These are phyloP conservation scores for Phytophthora vignae DNA, from an alignment of 352 stramenopile species.

Conservation along the genomic window DNA sequence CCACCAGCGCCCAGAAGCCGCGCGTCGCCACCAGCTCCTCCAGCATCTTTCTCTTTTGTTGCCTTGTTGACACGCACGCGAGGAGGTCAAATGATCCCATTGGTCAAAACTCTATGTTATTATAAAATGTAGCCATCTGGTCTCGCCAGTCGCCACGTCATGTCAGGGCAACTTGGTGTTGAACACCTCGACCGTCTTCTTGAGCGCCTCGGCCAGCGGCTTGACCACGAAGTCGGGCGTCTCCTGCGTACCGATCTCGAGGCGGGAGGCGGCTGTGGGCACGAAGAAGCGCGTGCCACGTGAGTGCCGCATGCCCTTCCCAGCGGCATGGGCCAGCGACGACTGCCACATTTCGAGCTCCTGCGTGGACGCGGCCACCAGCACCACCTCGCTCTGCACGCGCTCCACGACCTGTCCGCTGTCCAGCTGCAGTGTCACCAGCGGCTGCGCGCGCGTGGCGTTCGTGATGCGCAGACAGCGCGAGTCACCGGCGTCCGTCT, in stretches of 20 bases:
- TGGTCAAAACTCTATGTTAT: slow-evolving; percentile 34
- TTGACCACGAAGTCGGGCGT: slow-evolving; percentile 84
- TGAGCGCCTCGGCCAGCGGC: slow-evolving; percentile 74
- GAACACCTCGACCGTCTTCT: slow-evolving; percentile 88
- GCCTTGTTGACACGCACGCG: slow-evolving; percentile 7
- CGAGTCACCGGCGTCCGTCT: slow-evolving; percentile 60
- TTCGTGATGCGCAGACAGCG: slow-evolving; percentile 84
- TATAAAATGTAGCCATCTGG: slow-evolving; percentile 14
- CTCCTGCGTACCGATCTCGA: slow-evolving; percentile 83
- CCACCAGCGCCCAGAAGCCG: slow-evolving; percentile 60
- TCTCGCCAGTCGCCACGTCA: slow-evolving; percentile 28
- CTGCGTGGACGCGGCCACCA: slow-evolving; percentile 67
- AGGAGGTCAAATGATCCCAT: slow-evolving; percentile 6
- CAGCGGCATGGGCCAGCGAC: slow-evolving; percentile 81
- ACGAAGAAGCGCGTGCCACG: slow-evolving; percentile 87
- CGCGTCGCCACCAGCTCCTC: slow-evolving; percentile 44
- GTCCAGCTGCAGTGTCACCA: slow-evolving; percentile 85
- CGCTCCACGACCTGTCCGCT: slow-evolving; percentile 83
- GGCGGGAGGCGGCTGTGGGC: slow-evolving; percentile 77
- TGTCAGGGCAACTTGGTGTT: slow-evolving; percentile 65
- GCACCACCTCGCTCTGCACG: slow-evolving; percentile 81
- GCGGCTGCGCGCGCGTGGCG: slow-evolving; percentile 52
- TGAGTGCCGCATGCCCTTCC: slow-evolving; percentile 83
- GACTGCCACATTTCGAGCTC: slow-evolving; percentile 93
- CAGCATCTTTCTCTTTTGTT: slow-evolving; percentile 28